Percentiles rank a stretch among this genome's conserved stretches.
These are phyloP conservation scores for Harrya chromipes DNA, from an alignment of 768 basidiomycete genomes.

Conservation along the genomic window DNA sequence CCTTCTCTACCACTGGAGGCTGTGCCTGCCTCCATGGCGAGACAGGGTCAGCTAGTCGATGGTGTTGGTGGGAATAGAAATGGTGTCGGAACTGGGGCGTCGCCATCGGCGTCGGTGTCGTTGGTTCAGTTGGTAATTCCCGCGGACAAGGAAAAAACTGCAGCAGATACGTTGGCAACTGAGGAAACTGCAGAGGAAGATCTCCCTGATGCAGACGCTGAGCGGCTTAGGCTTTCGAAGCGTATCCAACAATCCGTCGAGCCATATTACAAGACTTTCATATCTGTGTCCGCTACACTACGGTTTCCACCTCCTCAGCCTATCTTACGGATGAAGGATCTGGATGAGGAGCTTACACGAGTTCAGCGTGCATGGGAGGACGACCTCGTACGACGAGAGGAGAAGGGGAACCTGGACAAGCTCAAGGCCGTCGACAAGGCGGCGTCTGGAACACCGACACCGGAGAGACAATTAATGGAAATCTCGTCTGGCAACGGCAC, in stretches of 20 bases:
- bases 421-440: constrained; percentile 12
- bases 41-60: constrained; percentile 25
- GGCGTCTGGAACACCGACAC: constrained; percentile 28
- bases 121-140: constrained; percentile 21
- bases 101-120: constrained; percentile 24
- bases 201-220: constrained; percentile 69
- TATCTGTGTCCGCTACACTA: constrained; percentile 91
- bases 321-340: constrained; percentile 80
- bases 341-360: constrained; percentile 72
- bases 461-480: constrained; percentile 21
- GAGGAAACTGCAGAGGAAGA: constrained; percentile 40
- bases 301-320: constrained; percentile 92
- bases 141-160: constrained; percentile 15
- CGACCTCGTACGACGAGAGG: constrained; percentile 75
- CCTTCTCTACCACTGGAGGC: constrained; percentile 66
- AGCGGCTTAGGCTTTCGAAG: constrained; percentile 63
- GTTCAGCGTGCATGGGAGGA: constrained; percentile 84
- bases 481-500: constrained; percentile 4
- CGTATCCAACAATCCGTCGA: constrained; percentile 81
- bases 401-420: constrained; percentile 39
- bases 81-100: constrained; percentile 8
- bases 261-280: constrained; percentile 81
- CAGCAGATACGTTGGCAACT: constrained; percentile 4
- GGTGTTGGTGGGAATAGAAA: constrained; percentile 23
- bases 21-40: constrained; percentile 41